Evolutionary conservation across 2,329 filamentous ascomycete genomes (phyloP).

Genomic region (Aspergillus japonicus): DNA sequence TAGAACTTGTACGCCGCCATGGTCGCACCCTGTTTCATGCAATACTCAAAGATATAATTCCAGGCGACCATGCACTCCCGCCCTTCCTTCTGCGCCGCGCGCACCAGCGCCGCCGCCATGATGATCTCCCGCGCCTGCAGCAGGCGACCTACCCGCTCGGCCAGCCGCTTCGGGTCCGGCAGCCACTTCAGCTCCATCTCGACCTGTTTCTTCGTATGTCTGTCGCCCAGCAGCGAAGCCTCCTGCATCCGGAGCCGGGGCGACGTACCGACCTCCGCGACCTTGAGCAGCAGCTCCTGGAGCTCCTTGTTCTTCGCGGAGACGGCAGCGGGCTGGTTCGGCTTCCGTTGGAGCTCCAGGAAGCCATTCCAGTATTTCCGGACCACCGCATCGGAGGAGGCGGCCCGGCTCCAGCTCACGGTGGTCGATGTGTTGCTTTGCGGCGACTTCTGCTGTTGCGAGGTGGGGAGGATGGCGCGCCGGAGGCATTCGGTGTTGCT

Average conservation of each 20-base stretch:
- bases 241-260: neutral
- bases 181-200: conserved; percentile 61
- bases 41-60: conserved; percentile 79
- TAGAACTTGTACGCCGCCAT: conserved; percentile 73
- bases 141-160: conserved; percentile 62
- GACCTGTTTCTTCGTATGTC: neutral
- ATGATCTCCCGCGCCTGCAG: conserved; percentile 61
- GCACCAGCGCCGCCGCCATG: conserved; percentile 67
- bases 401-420: neutral
- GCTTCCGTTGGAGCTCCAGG: neutral
- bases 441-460: neutral
- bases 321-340: neutral
- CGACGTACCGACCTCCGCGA: conserved; percentile 11
- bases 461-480: neutral
- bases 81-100: conserved; percentile 62
- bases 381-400: neutral
- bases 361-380: neutral
- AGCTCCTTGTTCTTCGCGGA: neutral
- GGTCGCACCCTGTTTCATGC: conserved; percentile 61
- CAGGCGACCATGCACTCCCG: conserved; percentile 72
- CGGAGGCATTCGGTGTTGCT: neutral
- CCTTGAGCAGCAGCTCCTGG: conserved; percentile 10
- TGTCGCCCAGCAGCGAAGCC: neutral
- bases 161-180: conserved; percentile 71
- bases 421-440: neutral